These are phyloP conservation scores for Ascochyta lentis DNA, from an alignment of 2,329 filamentous ascomycete species.

Conservation along the genomic window DNA sequence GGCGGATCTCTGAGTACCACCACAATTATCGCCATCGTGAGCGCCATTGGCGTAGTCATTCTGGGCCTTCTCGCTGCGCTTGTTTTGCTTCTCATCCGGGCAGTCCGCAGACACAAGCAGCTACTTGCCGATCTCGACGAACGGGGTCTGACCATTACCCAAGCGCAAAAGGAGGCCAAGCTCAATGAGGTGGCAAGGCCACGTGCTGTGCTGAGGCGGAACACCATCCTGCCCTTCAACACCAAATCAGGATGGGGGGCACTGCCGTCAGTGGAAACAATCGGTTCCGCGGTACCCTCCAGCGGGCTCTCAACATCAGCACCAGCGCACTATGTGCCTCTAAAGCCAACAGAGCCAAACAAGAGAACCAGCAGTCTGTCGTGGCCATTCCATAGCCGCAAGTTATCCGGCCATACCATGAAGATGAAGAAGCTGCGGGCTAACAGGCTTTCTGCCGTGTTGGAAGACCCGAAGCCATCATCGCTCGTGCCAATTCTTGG, in stretches of 20 bases:
- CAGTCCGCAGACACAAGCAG: slow-evolving; percentile 36
- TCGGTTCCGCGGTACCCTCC: slow-evolving; percentile 28
- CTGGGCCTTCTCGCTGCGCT: slow-evolving; percentile 33
- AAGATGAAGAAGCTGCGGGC: slow-evolving; percentile 38
- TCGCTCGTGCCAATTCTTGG: slow-evolving; percentile 32
- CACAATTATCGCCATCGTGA: slow-evolving; percentile 32
- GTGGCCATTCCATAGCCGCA: slow-evolving; percentile 40
- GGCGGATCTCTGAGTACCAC: slow-evolving; percentile 31
- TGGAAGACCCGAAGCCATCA: slow-evolving; percentile 49
- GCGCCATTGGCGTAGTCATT: slow-evolving; percentile 35
- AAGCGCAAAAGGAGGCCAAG: slow-evolving; percentile 29
- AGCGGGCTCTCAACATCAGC: slow-evolving; percentile 28
- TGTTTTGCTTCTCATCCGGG: slow-evolving; percentile 36
- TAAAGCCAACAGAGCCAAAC: slow-evolving; percentile 28
- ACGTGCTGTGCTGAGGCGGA: slow-evolving; percentile 42
- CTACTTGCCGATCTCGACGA: slow-evolving; percentile 43
- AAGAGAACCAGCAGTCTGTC: slow-evolving; percentile 34
- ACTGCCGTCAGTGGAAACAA: slow-evolving; percentile 50
- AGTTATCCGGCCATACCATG: slow-evolving; percentile 33
- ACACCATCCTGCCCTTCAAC: slow-evolving; percentile 44
- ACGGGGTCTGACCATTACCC: slow-evolving; percentile 37
- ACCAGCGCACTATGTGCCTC: slow-evolving; percentile 19
- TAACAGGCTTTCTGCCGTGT: slow-evolving; percentile 45
- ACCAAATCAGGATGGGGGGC: slow-evolving; percentile 50
- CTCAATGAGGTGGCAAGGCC: slow-evolving; percentile 31